Percentiles rank a stretch among this genome's conserved stretches.
Evolutionary conservation across 2,329 filamentous ascomycete genomes (phyloP).

Genomic region (Pseudocercospora ulei): DNA sequence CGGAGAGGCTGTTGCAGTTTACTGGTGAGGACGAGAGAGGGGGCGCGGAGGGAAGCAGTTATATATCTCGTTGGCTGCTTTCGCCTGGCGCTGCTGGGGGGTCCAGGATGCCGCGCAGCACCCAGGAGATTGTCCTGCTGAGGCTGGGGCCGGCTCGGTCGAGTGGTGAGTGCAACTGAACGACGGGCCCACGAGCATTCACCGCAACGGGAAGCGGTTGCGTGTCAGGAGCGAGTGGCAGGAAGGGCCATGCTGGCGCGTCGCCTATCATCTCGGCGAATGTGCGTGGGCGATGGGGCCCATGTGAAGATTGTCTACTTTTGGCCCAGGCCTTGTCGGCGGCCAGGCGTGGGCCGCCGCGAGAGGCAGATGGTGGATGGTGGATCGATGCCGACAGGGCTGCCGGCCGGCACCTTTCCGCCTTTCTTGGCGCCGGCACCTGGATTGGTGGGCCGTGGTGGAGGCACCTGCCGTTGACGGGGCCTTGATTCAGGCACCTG

Average conservation of each 20-base stretch:
- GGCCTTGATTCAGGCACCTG: no score
- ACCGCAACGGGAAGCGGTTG: not conserved
- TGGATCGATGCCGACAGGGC: no score
- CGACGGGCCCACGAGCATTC: not conserved
- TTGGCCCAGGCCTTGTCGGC: no score
- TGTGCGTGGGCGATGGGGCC: not conserved
- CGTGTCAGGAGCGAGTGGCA: constrained; percentile 2
- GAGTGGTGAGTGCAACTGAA: constrained; percentile 15
- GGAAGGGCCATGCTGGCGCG: constrained; percentile 8
- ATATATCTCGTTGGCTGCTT: constrained; percentile 12
- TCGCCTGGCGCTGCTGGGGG: constrained; percentile 8
- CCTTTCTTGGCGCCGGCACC: no score
- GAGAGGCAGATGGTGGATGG: no score
- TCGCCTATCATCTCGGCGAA: constrained; percentile 12
- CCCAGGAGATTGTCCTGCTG: constrained; percentile 14
- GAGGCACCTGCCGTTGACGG: no score
- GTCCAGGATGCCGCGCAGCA: constrained; percentile 9
- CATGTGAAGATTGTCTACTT: no score
- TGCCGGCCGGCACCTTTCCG: no score
- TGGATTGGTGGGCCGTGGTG: no score
- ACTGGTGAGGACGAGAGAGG: constrained; percentile 9
- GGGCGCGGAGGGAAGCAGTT: constrained; percentile 7
- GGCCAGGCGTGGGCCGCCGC: no score
- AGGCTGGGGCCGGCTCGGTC: constrained; percentile 14
- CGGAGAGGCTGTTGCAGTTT: constrained; percentile 15